phyloP scores from a whole-genome alignment of 1,284 basidiomycete species.

The Ganoderma lingzhi region DNA sequence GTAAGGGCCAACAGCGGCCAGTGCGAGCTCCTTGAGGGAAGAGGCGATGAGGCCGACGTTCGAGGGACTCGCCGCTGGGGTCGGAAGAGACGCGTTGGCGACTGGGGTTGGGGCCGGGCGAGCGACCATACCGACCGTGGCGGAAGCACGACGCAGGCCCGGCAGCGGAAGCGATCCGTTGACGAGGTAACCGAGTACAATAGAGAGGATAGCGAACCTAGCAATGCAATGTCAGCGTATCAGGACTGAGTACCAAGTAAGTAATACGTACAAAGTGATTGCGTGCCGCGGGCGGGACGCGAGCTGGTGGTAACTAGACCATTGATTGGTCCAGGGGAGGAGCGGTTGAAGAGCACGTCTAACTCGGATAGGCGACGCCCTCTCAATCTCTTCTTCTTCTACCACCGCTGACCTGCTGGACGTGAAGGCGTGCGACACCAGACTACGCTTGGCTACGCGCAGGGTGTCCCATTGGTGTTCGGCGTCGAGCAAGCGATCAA shows the following conservation, averaged over 20 bases:
- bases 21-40: constrained; percentile 60
- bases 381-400: constrained; percentile 52
- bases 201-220: constrained; percentile 71
- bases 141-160: constrained; percentile 15
- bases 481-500: constrained; percentile 45
- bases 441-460: constrained; percentile 50
- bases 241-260: background rate
- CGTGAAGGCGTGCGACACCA: constrained; percentile 47
- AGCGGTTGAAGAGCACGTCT: constrained; percentile 56
- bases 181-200: constrained; percentile 71
- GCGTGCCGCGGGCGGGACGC: constrained; percentile 60
- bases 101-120: constrained; percentile 26
- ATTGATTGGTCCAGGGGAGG: constrained; percentile 39
- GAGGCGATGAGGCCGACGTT: constrained; percentile 49
- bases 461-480: constrained; percentile 59
- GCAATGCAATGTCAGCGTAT: constrained; percentile 12
- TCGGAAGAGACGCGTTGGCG: constrained; percentile 40
- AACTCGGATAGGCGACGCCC: constrained; percentile 51
- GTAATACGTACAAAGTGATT: constrained; percentile 62
- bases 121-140: constrained; percentile 24
- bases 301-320: constrained; percentile 29
- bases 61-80: constrained; percentile 46
- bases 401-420: constrained; percentile 49
- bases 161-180: constrained; percentile 47
- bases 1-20: constrained; percentile 61